Base-by-base conservation (phyloP, 1,139 yeast species). In the Pichia sp. region DNA sequence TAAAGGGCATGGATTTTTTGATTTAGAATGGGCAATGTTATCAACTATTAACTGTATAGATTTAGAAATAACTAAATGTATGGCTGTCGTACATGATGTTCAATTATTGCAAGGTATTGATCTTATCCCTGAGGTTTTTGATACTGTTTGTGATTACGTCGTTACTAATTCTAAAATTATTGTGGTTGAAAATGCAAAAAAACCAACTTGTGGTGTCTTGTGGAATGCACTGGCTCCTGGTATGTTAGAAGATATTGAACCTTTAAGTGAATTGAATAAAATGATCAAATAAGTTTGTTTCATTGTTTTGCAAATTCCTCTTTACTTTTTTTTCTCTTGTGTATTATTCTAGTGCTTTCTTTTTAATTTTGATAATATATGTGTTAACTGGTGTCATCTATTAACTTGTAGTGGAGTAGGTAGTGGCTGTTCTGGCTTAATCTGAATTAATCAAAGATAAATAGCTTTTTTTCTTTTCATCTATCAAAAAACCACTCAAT, bases 1-100 rank as follows among this genome's bases (percentile, higher is more conserved):
- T 27, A 56, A 56, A 38, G 61, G 61, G 3, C 61, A 56, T 39
- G 61, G 60, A 2, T 55, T 40, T 36, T 56, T 56, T 40, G 61
- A 56, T 38, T 43, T 54, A 22, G 61, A 56, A 41, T 56, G 61
- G 61, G 61, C 54, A 8, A 55, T 56, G 55, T 38, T 56, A 18
- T 54, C 48, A 26, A 41, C 55, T 5, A 53, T 56, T 15, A 50
- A 51, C 5, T 49, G 46, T n/a, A 50, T 55, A 14, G 47, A 45
- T 31, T 4, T 26, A 5, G 20, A 29, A 6, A n/a, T 40, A 11
- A 56, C 61, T 2, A 40, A 31, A n/a, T 52, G 59, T 24, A 54
- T 53, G 3, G 60, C 60, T 3, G 48, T 56, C 23, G 59, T 56
- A 18, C 60, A 56, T 36, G 59, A 55, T 42, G 54, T 56, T 33